Evolutionary conservation across 768 basidiomycete genomes (phyloP), one percentile per base, ranked within the genome.

Genomic region (Phlebiopsis gigantea): DNA sequence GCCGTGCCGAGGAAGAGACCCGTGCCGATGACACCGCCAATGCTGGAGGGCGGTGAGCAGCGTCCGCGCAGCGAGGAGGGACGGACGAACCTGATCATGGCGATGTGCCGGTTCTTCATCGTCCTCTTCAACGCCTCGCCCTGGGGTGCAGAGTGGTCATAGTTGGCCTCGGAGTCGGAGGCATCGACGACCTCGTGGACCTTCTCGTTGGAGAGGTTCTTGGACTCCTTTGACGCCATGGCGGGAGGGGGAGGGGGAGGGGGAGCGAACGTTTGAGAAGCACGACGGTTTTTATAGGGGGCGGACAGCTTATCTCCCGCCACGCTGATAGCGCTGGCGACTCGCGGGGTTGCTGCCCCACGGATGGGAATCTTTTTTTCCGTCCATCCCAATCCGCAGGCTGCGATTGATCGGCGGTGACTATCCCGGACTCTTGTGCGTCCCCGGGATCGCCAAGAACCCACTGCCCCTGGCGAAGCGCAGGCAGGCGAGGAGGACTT

Each of bases 41-140:
- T 75, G 64, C 67, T 68, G 39, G 1, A 21, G 5, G 39, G 1
- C 14, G 2, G 28, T 64, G 6, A 61, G 56, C 57, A 47, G 12
- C n/a, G 19, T 8, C 8, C 12, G 7, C 1, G 30, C 19, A 21
- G 17, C 22, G 22, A 24, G 24, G 15, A 44, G 34, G 29, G 26
- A 10, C 7, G 28, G 21, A 60, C 71, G 47, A 51, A 76, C 85
- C 87, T 88, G 62, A 90, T 90, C 88, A 90, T 89, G 49, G 88
- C 85, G 57, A 91, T 78, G 66, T 91, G 90, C 15, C 89, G 76
- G 64, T 88, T 89, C 63, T 71, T 71, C 60, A 61, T 57, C 44
- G 52, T 50, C 24, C 58, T 34, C n/a, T 56, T 54, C 34, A 59
- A 54, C 12, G 53, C 29, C 15, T 2, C 24, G 46, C 22, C 12